phyloP scores from a whole-genome alignment of 78 protist species.

The Dictyostelium firmibasis region DNA sequence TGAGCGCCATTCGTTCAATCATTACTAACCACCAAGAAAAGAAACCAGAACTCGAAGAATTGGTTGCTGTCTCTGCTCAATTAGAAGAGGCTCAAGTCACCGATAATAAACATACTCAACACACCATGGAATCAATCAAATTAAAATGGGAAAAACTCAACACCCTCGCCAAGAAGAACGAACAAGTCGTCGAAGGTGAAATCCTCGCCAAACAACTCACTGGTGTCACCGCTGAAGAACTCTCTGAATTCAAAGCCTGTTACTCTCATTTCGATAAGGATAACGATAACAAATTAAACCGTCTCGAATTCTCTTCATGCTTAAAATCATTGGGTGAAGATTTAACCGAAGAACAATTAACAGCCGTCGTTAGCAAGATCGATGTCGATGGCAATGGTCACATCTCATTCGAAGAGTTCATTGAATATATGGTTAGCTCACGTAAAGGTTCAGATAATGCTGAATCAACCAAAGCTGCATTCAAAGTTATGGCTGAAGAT shows the following conservation, averaged over 20 bases:
- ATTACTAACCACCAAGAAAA: conserved; percentile 6
- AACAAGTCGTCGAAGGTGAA: conserved; percentile 75
- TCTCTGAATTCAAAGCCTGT: conserved; percentile 77
- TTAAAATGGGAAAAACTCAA: conserved; percentile 77
- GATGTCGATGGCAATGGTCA: conserved; percentile 49
- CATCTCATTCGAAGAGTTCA: conserved; percentile 75
- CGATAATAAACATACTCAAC: conserved; percentile 74
- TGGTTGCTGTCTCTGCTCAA: background rate
- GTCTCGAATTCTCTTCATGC: conserved; percentile 74
- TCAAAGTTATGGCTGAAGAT: conserved; percentile 80
- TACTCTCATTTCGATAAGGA: conserved; percentile 80
- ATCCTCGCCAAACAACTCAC: conserved; percentile 74
- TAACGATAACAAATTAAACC: conserved; percentile 62
- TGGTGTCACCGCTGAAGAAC: conserved; percentile 79
- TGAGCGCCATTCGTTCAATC: background rate
- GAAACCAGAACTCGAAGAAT: conserved; percentile 52
- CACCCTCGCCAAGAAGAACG: conserved; percentile 11
- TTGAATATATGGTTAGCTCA: conserved; percentile 50
- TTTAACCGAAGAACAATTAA: conserved; percentile 68
- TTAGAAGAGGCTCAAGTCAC: conserved; percentile 70
- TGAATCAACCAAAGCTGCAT: conserved; percentile 52
- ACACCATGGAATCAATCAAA: conserved; percentile 66
- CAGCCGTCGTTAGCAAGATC: conserved; percentile 26
- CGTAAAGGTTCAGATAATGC: conserved; percentile 53
- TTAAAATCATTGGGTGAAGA: conserved; percentile 80